These are phyloP conservation scores for Myxozyma udenii DNA, from an alignment of 805 yeast genomes.

Conservation along the genomic window DNA sequence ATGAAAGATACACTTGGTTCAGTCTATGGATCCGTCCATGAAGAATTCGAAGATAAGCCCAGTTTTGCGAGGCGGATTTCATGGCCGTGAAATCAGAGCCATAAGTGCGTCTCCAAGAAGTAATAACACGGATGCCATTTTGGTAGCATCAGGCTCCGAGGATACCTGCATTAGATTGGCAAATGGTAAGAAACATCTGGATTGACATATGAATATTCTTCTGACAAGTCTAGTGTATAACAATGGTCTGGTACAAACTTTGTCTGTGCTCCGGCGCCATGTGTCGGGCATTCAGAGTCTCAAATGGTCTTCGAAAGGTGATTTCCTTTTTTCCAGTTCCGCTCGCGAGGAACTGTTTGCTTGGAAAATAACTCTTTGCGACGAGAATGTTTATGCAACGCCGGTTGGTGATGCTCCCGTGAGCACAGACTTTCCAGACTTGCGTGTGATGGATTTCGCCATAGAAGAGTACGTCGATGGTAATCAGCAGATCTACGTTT, in stretches of 20 bases:
- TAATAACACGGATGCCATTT: slow-evolving; percentile 33
- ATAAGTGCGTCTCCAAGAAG: slow-evolving; percentile 51
- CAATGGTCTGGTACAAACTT: slow-evolving; percentile 47
- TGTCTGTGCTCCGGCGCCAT: slow-evolving; percentile 72
- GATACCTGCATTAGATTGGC: slow-evolving; percentile 74
- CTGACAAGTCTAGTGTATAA: slow-evolving; percentile 6
- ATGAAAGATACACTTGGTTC: slow-evolving; percentile 14
- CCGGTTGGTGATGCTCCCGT: slow-evolving; percentile 57
- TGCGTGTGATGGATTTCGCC: slow-evolving; percentile 86
- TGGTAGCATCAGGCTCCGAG: slow-evolving; percentile 79
- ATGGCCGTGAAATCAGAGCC: slow-evolving; percentile 88
- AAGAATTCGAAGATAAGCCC: background rate
- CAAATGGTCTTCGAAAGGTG: slow-evolving; percentile 45
- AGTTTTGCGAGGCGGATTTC: slow-evolving; percentile 61
- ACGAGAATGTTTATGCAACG: slow-evolving; percentile 46
- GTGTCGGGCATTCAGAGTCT: slow-evolving; percentile 84
- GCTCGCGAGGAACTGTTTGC: slow-evolving; percentile 81
- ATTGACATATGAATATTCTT: no score
- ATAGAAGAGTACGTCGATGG: slow-evolving; percentile 33
- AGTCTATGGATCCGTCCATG: background rate
- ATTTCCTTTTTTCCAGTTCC: slow-evolving; percentile 49
- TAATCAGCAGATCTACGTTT: slow-evolving; percentile 38
- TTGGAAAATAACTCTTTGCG: slow-evolving; percentile 58
- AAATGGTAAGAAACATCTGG: slow-evolving; percentile 20
- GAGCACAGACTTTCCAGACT: slow-evolving; percentile 63